A percentile compares a stretch with the other conserved stretches of the same genome.
phyloP scores from a whole-genome alignment of 2,329 filamentous ascomycete species.

The Neonectria neomacrospora region DNA sequence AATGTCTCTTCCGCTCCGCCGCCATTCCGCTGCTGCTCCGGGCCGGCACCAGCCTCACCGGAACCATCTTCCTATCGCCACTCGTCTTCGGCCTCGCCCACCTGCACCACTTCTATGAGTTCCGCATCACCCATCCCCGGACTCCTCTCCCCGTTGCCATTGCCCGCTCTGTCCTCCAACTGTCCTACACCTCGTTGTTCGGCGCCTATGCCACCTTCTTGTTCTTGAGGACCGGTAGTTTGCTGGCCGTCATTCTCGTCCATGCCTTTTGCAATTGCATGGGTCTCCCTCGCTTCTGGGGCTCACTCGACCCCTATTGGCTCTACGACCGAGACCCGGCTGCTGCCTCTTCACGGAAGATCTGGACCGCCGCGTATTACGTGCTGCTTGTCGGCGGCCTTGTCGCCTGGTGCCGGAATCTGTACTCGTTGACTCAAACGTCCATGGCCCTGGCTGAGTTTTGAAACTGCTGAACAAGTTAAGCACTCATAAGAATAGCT shows the following conservation, averaged over 20 bases:
- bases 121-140: slow-evolving; percentile 80
- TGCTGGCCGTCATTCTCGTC: slow-evolving; percentile 78
- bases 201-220: slow-evolving; percentile 93
- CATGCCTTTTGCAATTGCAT: slow-evolving; percentile 94
- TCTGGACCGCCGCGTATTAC: slow-evolving; percentile 86
- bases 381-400: slow-evolving; percentile 77
- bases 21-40: slow-evolving; percentile 85
- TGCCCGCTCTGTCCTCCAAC: slow-evolving; percentile 81
- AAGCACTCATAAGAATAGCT: background rate
- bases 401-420: slow-evolving; percentile 73
- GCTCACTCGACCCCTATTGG: slow-evolving; percentile 71
- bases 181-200: slow-evolving; percentile 91
- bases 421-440: slow-evolving; percentile 77
- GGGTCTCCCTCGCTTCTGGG: slow-evolving; percentile 89
- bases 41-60: slow-evolving; percentile 65
- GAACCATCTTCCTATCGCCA: slow-evolving; percentile 83
- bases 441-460: slow-evolving; percentile 46
- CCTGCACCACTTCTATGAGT: slow-evolving; percentile 96
- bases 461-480: slow-evolving; percentile 31
- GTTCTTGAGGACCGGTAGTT: slow-evolving; percentile 84
- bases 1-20: slow-evolving; percentile 90
- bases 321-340: slow-evolving; percentile 40
- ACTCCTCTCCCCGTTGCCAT: slow-evolving; percentile 72
- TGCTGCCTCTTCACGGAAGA: slow-evolving; percentile 38
- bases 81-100: slow-evolving; percentile 94